Percentiles rank a stretch among this genome's conserved stretches.
Evolutionary conservation across 148 eudicot species (phyloP).

Genomic region (Beta vulgaris): DNA sequence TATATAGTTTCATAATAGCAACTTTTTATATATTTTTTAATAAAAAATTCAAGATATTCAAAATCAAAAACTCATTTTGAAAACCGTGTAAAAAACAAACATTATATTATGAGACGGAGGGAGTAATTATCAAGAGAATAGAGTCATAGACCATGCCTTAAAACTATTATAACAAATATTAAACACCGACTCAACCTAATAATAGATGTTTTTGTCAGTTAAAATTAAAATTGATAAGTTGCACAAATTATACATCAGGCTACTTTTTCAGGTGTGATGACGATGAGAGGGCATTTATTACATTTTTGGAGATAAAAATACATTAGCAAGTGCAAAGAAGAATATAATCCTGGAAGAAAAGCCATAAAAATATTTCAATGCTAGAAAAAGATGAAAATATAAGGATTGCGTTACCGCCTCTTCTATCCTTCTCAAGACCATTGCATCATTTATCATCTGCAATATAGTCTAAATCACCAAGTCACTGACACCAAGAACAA

Average conservation of each 20-base stretch:
- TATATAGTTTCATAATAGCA: no score
- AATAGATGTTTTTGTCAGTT: background rate
- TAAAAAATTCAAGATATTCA: no score
- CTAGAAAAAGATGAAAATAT: background rate
- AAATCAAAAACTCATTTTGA: no score
- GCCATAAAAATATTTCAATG: background rate
- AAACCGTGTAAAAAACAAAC: no score
- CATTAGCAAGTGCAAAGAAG: background rate
- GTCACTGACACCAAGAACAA: background rate
- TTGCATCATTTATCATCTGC: constrained; percentile 7
- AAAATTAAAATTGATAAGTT: background rate
- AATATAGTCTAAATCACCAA: constrained; percentile 22
- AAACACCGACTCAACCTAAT: background rate
- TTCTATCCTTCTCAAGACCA: background rate
- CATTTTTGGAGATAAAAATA: constrained; percentile 14
- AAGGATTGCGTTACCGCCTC: background rate
- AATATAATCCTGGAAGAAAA: background rate
- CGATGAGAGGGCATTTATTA: constrained; percentile 20
- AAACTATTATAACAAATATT: no score
- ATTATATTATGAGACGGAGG: no score
- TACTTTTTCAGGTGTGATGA: background rate
- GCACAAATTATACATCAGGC: constrained; percentile 10
- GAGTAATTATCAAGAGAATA: no score
- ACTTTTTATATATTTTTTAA: no score
- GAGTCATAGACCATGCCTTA: no score